These are phyloP conservation scores for Tolypocladium ovalisporum DNA, from an alignment of 2,329 filamentous ascomycete genomes.

Conservation along the genomic window DNA sequence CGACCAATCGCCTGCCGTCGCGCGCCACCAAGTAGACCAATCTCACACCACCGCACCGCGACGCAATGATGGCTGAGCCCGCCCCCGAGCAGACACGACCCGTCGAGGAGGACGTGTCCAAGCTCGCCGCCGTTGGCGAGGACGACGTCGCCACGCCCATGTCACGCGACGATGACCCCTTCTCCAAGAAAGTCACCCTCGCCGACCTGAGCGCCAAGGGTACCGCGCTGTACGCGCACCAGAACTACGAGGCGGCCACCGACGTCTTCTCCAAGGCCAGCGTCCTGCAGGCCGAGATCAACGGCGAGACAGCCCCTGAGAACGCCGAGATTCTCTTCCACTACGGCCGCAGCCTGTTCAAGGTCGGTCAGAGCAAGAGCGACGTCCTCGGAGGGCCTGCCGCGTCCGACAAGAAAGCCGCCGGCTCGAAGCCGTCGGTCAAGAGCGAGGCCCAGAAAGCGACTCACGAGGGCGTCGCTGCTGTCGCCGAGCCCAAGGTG, in stretches of 20 bases:
- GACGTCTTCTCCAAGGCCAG: slow-evolving; percentile 84
- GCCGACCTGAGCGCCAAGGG: slow-evolving; percentile 72
- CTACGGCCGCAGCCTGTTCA: slow-evolving; percentile 89
- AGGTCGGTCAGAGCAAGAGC: slow-evolving; percentile 86
- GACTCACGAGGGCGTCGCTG: slow-evolving; percentile 33
- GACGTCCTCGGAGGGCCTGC: slow-evolving; percentile 85
- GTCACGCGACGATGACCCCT: slow-evolving; percentile 30
- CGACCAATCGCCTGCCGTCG: not conserved
- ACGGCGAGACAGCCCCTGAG: slow-evolving; percentile 80
- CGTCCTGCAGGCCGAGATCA: slow-evolving; percentile 80
- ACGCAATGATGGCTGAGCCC: not conserved
- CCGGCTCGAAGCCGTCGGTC: slow-evolving; percentile 28
- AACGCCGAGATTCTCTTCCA: slow-evolving; percentile 92
- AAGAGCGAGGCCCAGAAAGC: slow-evolving; percentile 29
- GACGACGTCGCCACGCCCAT: slow-evolving; percentile 11
- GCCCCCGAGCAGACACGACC: not conserved
- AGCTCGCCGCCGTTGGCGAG: slow-evolving; percentile 6
- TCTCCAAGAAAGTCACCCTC: slow-evolving; percentile 52
- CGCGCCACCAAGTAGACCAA: not conserved
- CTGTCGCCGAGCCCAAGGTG: slow-evolving; percentile 27
- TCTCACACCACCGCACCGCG: not conserved
- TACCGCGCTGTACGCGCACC: slow-evolving; percentile 75
- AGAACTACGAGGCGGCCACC: slow-evolving; percentile 75
- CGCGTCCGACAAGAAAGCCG: slow-evolving; percentile 38
- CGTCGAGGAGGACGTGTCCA: not conserved